Base-by-base conservation (phyloP, 176 grass and related monocot genomes). In the Avena insularis region DNA sequence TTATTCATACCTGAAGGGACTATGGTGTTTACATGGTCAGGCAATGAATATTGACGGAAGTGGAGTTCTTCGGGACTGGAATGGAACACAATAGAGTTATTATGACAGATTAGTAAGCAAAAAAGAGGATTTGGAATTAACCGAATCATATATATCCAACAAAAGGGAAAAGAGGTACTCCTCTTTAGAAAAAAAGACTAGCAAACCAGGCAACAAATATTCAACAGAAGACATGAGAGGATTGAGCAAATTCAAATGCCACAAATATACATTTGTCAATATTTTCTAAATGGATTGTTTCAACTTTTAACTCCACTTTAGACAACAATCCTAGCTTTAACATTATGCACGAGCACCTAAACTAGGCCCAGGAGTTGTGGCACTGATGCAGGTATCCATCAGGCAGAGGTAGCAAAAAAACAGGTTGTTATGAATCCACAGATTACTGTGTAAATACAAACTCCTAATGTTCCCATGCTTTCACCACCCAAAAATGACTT, bases 1-100 rank as follows among this genome's bases (percentile, higher is more conserved):
- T 15, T 50, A 47, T 27, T 87, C 78, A 81, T 19, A 81, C 85
- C 55, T 87, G 78, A 74, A 74, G 85, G 78, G 4, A 63, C 2
- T 74, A 73, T 50, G 1, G 27, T 48, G 3, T 2, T 27, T 74
- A 87, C 85, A 74, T 47, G 14, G 38, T 19, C 2, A 74, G 78
- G 85, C 27, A 81, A 74, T 1, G 27, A 19, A 63, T 81, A 87
- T 43, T 19, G 4, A 13, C 45, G 17, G 56, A 80, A 80, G 66
- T 80, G 0, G 8, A 35, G 77, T 60, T 61, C 6, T 61, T 23
- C 13, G 17, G 50, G 85, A 71, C 85, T 87, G 56, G 48, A 53
- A 63, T 8, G 36, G 10, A 74, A 81, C 8, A 72, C 12, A 51
- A 0, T 36, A 19, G 5, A 21, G 25, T 82, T 64, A 9, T 63